A percentile compares a stretch with the other conserved stretches of the same genome.
phyloP scores from a whole-genome alignment of 176 grass and related monocot species.

The Alopecurus myosuroides region DNA sequence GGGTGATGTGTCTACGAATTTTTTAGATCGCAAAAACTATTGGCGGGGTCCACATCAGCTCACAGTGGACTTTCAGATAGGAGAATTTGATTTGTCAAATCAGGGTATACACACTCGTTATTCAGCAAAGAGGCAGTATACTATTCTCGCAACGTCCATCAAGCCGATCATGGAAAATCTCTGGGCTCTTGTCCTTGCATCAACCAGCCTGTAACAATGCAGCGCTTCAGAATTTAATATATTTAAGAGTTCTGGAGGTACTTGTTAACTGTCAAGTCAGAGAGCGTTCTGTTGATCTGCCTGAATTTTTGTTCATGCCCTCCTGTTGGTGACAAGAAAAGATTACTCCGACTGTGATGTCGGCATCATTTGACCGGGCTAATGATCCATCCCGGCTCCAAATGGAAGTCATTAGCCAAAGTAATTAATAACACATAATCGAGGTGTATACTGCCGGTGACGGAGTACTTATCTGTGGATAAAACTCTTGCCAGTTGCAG shows the following conservation, averaged over 20 bases:
- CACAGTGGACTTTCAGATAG: not conserved
- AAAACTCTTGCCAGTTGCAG: constrained; percentile 2
- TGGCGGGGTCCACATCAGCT: not conserved
- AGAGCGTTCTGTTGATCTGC: not conserved
- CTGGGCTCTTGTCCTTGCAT: not conserved
- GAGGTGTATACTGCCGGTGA: not conserved
- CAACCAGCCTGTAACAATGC: not conserved
- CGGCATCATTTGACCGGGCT: constrained; percentile 19
- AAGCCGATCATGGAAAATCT: constrained; percentile 19
- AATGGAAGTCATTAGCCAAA: not conserved
- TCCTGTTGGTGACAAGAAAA: not conserved
- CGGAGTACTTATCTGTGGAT: not conserved
- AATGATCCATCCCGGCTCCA: not conserved
- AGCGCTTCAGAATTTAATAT: not conserved
- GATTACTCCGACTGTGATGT: not conserved
- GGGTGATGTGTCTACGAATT: constrained; percentile 3
- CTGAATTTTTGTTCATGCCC: not conserved
- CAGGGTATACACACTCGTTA: constrained; percentile 11
- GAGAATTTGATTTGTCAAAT: constrained; percentile 25
- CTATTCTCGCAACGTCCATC: constrained; percentile 11
- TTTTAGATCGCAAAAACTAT: not conserved
- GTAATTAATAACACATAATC: not conserved
- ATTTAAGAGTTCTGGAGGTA: not conserved
- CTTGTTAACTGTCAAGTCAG: not conserved
- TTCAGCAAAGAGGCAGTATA: constrained; percentile 10